Evolutionary conservation across 148 eudicot species (phyloP), one percentile per base, ranked within the genome.

Genomic region (Dianthus caryophyllus): DNA sequence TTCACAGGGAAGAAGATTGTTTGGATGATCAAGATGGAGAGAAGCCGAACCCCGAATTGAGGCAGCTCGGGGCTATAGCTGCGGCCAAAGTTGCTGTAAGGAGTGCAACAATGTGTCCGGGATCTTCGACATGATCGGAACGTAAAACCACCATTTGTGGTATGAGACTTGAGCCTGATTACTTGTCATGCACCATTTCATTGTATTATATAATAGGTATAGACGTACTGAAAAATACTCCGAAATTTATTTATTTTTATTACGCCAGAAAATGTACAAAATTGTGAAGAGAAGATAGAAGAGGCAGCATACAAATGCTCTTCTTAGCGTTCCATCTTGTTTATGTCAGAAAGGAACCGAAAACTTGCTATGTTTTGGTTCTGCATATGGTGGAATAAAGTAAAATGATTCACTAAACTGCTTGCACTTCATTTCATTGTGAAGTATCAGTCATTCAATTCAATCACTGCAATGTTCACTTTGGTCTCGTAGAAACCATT

Each of bases 71-170:
- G 30, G 84, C 68, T 47, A 87, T 92, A n/a, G 97, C 86, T 10
- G 90, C 96, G 39, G 87, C 87, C 0, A 89, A 85, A 75, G 94
- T 89, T 36, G 96, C 95, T 20, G 86, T 89, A 12, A 81, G 96
- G 69, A 74, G 93, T 70, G 79, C 73, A 51, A 79, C 93, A 1
- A 87, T 88, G 84, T 72, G 75, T 13, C 80, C 86, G 30, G 70
- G 82, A 68, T 51, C 84, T 53, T 84, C 97, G 56, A 62, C 69
- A 56, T 69, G 72, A 71, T 67, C 55, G 63, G 60, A 49, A 22
- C 49, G n/a, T 27, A 47, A 50, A n/a, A n/a, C n/a, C 56, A 56
- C 69, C 64, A 25, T 31, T 33, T 31, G 12, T 17, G 66, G 48
- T 49, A 44, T 12, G 11, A 36, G 24, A 7, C 9, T 58, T 39